Evolutionary conservation across 139 green algal species (phyloP), one percentile per base, ranked within the genome.

Genomic region (Microglena sp.): DNA sequence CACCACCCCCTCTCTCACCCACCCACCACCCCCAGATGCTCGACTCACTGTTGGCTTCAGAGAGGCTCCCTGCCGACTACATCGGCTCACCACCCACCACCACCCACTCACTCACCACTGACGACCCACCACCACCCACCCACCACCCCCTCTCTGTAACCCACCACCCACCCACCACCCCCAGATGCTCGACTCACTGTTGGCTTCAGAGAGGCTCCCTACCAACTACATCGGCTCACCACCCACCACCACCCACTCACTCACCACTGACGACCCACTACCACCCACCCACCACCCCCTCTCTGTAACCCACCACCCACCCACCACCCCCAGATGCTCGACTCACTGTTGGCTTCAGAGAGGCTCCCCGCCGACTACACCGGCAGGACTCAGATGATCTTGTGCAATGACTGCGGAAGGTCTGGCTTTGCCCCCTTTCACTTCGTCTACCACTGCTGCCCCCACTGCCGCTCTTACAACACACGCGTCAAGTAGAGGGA

Each of bases 401-500:
- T 90, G 56, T 98, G 92, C 80, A 92, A 97, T 70, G 92, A 98
- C 68, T 98, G 92, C 71, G 82, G 76, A 15, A 62, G 70, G 33
- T 68, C 64, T 4, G 75, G 81, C 54, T 68, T 82, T 34, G 86
- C 84, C 18, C 69, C 81, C 0, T 98, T 93, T 63, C 92, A 97
- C 64, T 97, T 94, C 81, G 91, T 97, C 18, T 97, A 97, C 79
- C 92, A 97, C 80, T 87, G 87, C 31, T 97, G 92, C 72, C 45
- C 58, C 0, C 45, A 76, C 32, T 97, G 92, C 69, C 57, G 64
- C 18, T 94, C 86, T 4, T 97, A 97, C 86, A 97, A 97, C 78
- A 97, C 92, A 2, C 67, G 83, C 7, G n/a, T n/a, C n/a, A n/a
- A n/a, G n/a, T n/a, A n/a, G n/a, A n/a, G n/a, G n/a, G n/a, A n/a